Percentiles rank a stretch among this genome's conserved stretches.
Evolutionary conservation across 2,329 filamentous ascomycete species (phyloP).

Genomic region (Fusarium lateritium): DNA sequence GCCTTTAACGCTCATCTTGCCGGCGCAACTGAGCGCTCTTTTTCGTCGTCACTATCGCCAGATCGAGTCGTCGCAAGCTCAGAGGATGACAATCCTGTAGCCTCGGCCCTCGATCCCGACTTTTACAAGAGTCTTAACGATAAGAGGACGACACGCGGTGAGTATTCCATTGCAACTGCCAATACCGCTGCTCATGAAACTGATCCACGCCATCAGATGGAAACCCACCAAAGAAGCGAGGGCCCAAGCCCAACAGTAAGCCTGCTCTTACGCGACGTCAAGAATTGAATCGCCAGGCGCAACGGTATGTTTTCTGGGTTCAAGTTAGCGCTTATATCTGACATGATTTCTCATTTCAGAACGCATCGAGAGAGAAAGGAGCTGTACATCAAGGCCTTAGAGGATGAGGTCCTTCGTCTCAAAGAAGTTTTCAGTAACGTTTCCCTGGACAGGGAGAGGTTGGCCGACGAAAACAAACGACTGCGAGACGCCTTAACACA

Average conservation of each 20-base stretch:
- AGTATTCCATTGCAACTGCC: conserved; percentile 18
- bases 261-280: conserved; percentile 92
- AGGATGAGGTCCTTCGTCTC: conserved; percentile 89
- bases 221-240: conserved; percentile 87
- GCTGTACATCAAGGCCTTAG: conserved; percentile 92
- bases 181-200: conserved; percentile 3
- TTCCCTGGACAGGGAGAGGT: conserved; percentile 80
- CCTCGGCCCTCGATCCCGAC: conserved; percentile 66
- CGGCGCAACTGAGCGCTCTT: conserved; percentile 50
- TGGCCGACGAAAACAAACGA: conserved; percentile 84
- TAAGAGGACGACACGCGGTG: conserved; percentile 85
- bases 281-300: conserved; percentile 94
- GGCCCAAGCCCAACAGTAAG: conserved; percentile 96
- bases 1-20: conserved; percentile 39
- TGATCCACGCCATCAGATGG: conserved; percentile 74
- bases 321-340: conserved; percentile 6
- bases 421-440: conserved; percentile 86
- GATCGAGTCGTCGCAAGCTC: conserved; percentile 50
- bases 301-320: conserved; percentile 73
- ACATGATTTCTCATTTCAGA: conserved; percentile 62
- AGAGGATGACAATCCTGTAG: conserved; percentile 57
- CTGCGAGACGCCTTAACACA: conserved; percentile 72
- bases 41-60: conserved; percentile 66
- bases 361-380: conserved; percentile 98
- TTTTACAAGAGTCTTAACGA: conserved; percentile 79